Evolutionary conservation across 1,139 yeast species (phyloP), one percentile per base, ranked within the genome.

Genomic region (Kluyveromyces marxianus): DNA sequence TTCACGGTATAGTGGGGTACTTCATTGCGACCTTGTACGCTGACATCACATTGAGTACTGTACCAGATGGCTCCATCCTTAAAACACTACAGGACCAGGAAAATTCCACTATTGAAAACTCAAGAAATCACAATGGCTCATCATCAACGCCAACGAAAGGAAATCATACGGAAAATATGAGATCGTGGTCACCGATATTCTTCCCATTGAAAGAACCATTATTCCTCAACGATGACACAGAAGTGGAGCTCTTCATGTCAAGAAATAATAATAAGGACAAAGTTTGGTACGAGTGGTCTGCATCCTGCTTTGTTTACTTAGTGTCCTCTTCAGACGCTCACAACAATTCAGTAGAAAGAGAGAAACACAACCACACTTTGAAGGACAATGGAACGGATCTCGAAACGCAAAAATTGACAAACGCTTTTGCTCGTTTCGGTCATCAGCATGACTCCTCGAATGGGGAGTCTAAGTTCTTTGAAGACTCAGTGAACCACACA

Each of bases 211-310:
- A 69, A 41, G 68, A 69, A 5, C 81, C 83, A 2, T 54, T 77
- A 7, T 60, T 67, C 25, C 64, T 79, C 1, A 62, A 77, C 1
- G 83, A 81, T 43, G 75, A 72, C 40, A 69, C 81, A 4, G 80
- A 72, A 44, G 54, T 83, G 5, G 75, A 74, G 36, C 62, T 81
- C 0, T 67, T 72, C 35, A 56, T 80, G 42, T 53, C 65, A 2
- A 63, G 82, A 37, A 50, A 50, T 24, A 49, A 51, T 38, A 66
- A 65, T 32, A 62, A 59, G 4, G 56, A 63, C 1, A 66, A 66
- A 36, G 81, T 82, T 1, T 83, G 90, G 89, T 87, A 86, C 57
- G 84, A 79, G 54, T 87, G 95, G 94, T 67, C 75, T 1, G 67
- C 75, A 27, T 83, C 80, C 54, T 67, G 75, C 4, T 78, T 69